A percentile compares a stretch with the other conserved stretches of the same genome.
phyloP scores from a whole-genome alignment of 2,329 filamentous ascomycete species.

The Lecanosticta acicola region DNA sequence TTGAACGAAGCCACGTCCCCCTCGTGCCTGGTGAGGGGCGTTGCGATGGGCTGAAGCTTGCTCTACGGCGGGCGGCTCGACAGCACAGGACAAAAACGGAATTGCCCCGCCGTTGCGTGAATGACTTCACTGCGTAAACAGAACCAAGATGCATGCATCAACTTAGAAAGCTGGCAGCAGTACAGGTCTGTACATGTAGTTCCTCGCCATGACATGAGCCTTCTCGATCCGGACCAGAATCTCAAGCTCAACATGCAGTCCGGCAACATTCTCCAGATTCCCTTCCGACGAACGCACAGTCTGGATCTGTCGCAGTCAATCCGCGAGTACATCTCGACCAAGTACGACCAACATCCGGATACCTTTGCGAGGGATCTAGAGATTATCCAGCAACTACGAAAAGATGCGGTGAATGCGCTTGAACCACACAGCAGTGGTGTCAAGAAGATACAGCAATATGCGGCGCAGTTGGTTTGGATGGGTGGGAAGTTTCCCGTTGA shows the following conservation, averaged over 20 bases:
- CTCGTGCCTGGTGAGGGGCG: not conserved
- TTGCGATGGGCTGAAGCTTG: too few relatives aligned
- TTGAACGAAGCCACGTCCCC: not conserved
- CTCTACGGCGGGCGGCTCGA: too few relatives aligned
- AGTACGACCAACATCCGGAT: conserved; percentile 98
- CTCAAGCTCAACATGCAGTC: conserved; percentile 21
- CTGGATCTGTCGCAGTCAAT: conserved; percentile 76
- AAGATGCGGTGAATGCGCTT: conserved; percentile 79
- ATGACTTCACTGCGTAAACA: not conserved
- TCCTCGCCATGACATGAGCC: too few relatives aligned
- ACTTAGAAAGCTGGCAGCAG: too few relatives aligned
- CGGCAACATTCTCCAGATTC: conserved; percentile 66
- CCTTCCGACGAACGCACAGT: conserved; percentile 79
- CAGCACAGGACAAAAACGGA: not conserved
- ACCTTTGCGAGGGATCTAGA: conserved; percentile 90
- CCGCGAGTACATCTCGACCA: conserved; percentile 90
- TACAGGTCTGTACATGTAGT: too few relatives aligned
- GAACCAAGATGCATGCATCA: too few relatives aligned
- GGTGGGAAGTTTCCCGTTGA: conserved; percentile 94
- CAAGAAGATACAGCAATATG: conserved; percentile 83
- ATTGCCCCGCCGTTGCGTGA: not conserved
- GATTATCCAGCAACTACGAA: conserved; percentile 74
- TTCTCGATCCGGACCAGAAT: not conserved
- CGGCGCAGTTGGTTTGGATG: conserved; percentile 88
- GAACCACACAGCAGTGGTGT: conserved; percentile 85